A percentile compares a stretch with the other conserved stretches of the same genome.
Conservation (phyloP, 768 basidiomycete genomes). For the Lactifluus rugatus region DNA sequence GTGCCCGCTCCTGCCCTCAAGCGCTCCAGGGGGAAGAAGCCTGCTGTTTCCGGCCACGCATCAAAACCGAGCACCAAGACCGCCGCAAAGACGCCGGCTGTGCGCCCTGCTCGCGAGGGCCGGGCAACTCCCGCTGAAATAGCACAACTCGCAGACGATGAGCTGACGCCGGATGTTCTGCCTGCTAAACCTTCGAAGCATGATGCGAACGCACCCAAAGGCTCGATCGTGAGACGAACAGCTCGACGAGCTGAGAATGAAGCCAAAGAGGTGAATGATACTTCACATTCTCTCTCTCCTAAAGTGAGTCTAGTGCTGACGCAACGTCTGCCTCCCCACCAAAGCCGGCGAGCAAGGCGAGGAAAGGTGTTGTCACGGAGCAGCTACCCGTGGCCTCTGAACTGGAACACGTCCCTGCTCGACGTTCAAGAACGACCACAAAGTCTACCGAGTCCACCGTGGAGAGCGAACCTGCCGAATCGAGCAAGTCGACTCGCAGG, state of each 20-base stretch:
- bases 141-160: constrained; percentile 15
- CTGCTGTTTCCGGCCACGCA: background rate
- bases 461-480: constrained; percentile 11
- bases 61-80: background rate
- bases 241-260: constrained; percentile 20
- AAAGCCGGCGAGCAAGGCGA: background rate
- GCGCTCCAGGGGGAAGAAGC: constrained; percentile 14
- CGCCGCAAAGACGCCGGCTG: background rate
- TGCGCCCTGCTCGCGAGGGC: background rate
- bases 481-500: constrained; percentile 10
- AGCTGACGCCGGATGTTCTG: constrained; percentile 4
- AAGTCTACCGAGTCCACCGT: constrained; percentile 16
- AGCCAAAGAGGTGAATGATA: constrained; percentile 18
- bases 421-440: constrained; percentile 23
- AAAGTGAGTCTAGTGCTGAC: background rate
- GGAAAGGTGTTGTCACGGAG: background rate
- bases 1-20: background rate
- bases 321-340: background rate
- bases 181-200: background rate
- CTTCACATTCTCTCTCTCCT: background rate
- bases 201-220: background rate
- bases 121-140: constrained; percentile 5
- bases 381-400: background rate
- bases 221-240: constrained; percentile 15
- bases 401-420: constrained; percentile 14